Conservation (phyloP, 306 rosid genomes). For the Prunus padus region DNA sequence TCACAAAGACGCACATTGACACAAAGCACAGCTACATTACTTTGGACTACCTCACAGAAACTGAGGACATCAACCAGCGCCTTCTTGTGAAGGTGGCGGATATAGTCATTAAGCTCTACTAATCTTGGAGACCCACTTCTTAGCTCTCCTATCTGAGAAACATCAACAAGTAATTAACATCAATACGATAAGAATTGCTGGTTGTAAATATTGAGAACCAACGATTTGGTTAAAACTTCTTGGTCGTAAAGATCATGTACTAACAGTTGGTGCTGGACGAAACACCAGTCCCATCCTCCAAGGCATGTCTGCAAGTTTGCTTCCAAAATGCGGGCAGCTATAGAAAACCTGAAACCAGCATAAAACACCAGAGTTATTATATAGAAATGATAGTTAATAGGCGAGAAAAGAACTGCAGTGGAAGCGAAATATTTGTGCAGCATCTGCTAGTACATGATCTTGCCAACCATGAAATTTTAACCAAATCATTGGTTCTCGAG, state of each 20-base stretch:
- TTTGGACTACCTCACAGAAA: slow-evolving; percentile 80
- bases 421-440: slow-evolving; percentile 6
- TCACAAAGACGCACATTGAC: slow-evolving; percentile 14
- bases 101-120: slow-evolving; percentile 80
- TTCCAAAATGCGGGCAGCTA: slow-evolving; percentile 99
- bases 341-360: slow-evolving; percentile 74
- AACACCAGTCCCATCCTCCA: slow-evolving; percentile 94
- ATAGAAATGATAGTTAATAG: slow-evolving; percentile 1
- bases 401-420: slow-evolving; percentile 9
- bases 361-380: slow-evolving; percentile 19
- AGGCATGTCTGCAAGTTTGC: slow-evolving; percentile 99
- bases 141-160: slow-evolving; percentile 86
- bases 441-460: too few species aligned
- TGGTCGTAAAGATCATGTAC: slow-evolving; percentile 32
- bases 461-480: too few species aligned
- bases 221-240: slow-evolving; percentile 9
- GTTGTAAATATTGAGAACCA: not conserved
- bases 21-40: slow-evolving; percentile 10
- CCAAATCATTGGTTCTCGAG: too few species aligned
- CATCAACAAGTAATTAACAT: slow-evolving; percentile 24
- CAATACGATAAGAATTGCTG: not conserved
- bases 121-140: slow-evolving; percentile 87
- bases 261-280: slow-evolving; percentile 90
- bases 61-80: slow-evolving; percentile 82
- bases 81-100: slow-evolving; percentile 82